These are phyloP conservation scores for Penicillium subrubescens DNA, from an alignment of 495 filamentous ascomycete species.

Conservation along the genomic window DNA sequence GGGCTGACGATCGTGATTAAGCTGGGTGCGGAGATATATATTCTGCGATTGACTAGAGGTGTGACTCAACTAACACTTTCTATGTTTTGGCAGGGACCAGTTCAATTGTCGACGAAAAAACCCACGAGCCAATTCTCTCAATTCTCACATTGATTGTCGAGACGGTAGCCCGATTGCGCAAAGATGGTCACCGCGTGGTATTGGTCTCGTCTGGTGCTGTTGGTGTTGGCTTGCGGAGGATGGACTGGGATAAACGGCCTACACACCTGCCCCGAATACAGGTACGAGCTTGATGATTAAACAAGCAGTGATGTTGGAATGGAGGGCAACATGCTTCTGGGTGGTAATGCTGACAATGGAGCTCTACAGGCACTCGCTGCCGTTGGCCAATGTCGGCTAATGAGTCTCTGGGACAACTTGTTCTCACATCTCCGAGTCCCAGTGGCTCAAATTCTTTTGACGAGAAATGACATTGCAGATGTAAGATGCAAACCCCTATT, in stretches of 20 bases:
- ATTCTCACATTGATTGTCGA: constrained; percentile 90
- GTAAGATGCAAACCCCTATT: constrained; percentile 44
- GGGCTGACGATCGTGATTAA: constrained; percentile 86
- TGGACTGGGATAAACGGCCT: constrained; percentile 87
- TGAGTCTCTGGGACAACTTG: constrained; percentile 91
- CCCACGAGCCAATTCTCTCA: constrained; percentile 93
- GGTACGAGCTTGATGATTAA: constrained; percentile 38
- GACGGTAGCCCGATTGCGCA: constrained; percentile 79
- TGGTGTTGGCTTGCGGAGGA: constrained; percentile 83
- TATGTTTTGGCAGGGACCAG: constrained; percentile 70
- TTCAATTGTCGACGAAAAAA: constrained; percentile 95
- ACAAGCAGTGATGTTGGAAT: neutral
- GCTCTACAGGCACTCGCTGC: constrained; percentile 80
- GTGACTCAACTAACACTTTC: constrained; percentile 17
- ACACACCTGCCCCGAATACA: constrained; percentile 86
- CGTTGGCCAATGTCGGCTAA: constrained; percentile 92
- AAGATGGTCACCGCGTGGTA: constrained; percentile 91
- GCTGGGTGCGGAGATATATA: constrained; percentile 65
- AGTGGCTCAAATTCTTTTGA: constrained; percentile 91
- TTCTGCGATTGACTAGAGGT: constrained; percentile 10
- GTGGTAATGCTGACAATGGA: constrained; percentile 8
- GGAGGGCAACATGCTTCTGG: too few relatives aligned
- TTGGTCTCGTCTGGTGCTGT: constrained; percentile 97
- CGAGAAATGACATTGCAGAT: constrained; percentile 96
- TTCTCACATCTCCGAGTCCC: constrained; percentile 87